phyloP scores from a whole-genome alignment of 2,329 filamentous ascomycete genomes.

The Penicillium sp. region DNA sequence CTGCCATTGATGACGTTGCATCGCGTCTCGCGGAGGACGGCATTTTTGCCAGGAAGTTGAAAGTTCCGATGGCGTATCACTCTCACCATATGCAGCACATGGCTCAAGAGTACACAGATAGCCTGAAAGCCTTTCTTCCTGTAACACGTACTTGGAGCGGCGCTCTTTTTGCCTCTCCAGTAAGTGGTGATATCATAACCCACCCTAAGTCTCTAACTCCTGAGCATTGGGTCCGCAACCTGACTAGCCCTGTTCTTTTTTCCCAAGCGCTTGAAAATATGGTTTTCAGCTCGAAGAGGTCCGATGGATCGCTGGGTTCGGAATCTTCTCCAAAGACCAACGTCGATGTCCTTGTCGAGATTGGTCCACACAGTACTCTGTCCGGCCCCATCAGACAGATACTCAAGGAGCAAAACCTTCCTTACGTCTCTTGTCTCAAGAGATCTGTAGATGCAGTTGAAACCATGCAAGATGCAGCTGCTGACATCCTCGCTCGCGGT shows the following conservation, averaged over 20 bases:
- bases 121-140: conserved; percentile 23
- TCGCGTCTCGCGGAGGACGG: conserved; percentile 17
- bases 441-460: conserved; percentile 32
- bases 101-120: conserved; percentile 21
- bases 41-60: conserved; percentile 25
- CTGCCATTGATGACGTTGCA: conserved; percentile 23
- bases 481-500: conserved; percentile 19
- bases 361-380: conserved; percentile 30
- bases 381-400: conserved; percentile 24
- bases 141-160: too few relatives aligned
- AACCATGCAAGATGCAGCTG: conserved; percentile 14
- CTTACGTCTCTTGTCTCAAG: conserved; percentile 18
- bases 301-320: too few relatives aligned
- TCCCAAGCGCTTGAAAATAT: too few relatives aligned
- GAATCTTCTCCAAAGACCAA: conserved; percentile 1
- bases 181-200: too few relatives aligned
- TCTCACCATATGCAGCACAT: conserved; percentile 24
- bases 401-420: neutral
- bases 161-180: too few relatives aligned
- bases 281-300: too few relatives aligned
- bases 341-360: conserved; percentile 20
- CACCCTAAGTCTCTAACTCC: conserved; percentile 14
- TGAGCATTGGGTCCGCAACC: neutral
- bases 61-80: conserved; percentile 29
- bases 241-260: too few relatives aligned